Evolutionary conservation across 164 flowering plant species (phyloP).

Genomic region (Vitis rotundifolia): DNA sequence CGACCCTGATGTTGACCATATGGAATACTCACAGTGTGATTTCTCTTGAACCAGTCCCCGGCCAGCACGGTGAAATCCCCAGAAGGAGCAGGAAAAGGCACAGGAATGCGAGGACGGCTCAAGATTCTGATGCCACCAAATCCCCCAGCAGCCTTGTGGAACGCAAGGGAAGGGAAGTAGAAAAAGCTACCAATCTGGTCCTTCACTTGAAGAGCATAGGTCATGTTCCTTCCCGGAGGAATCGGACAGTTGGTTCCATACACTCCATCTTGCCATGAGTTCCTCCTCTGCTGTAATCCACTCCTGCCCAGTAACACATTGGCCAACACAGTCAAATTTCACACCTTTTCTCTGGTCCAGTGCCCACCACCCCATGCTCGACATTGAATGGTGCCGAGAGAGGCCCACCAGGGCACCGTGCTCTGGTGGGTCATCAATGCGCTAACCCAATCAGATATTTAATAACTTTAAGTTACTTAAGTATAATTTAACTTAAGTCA

Average conservation of each 20-base stretch:
- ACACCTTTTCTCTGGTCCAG: too few species aligned
- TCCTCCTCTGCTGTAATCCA: conserved; percentile 92
- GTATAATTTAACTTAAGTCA: too few species aligned
- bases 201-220: conserved; percentile 81
- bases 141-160: conserved; percentile 94
- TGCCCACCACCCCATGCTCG: too few species aligned
- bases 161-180: conserved; percentile 80
- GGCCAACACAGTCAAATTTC: too few species aligned
- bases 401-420: too few species aligned
- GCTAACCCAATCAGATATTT: too few species aligned
- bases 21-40: conserved; percentile 52
- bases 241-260: conserved; percentile 91
- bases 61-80: conserved; percentile 74
- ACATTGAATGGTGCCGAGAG: too few species aligned
- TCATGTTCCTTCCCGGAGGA: conserved; percentile 87
- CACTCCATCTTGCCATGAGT: conserved; percentile 95
- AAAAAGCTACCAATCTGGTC: conserved; percentile 92
- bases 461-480: too few species aligned
- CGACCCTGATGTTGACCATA: background rate
- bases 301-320: conserved; percentile 58
- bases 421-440: too few species aligned
- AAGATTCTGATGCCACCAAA: conserved; percentile 73
- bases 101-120: conserved; percentile 88
- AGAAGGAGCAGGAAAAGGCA: conserved; percentile 86
- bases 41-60: conserved; percentile 90